Evolutionary conservation across 2,329 filamentous ascomycete genomes (phyloP), one percentile per base, ranked within the genome.

Genomic region (Juglanconis oblonga): DNA sequence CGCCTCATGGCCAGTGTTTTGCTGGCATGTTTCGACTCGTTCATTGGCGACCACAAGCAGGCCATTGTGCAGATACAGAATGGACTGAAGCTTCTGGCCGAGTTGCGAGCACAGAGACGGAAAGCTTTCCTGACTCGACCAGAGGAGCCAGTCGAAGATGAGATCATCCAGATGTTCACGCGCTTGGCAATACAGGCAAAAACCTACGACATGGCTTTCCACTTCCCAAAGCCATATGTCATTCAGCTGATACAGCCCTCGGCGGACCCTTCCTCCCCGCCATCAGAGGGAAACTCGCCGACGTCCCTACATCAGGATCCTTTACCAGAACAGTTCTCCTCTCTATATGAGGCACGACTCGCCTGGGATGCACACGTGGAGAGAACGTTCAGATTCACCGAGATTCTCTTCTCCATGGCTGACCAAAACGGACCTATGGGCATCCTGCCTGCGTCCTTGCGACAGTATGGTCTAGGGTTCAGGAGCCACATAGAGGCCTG

Each of bases 191-290:
- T 87, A 48, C 85, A 87, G 69, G 85, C 85, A 48, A 88, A 87
- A 67, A 87, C 84, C 0, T 88, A 88, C 68, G 85, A 87, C 66
- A 84, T 87, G 83, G 85, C 85, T 36, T 88, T 87, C 67, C 85
- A 88, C 68, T 87, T 87, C 61, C 85, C 85, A 1, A 77, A 84
- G 35, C 84, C 85, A 1, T 86, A 81, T 58, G 84, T 87, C 6
- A 83, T 87, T 62, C 78, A 78, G 5, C 74, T 84, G 9, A 78
- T 77, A 1, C 74, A 79, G 62, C 62, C 73, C 50, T 57, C 65
- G 35, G 64, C 67, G 60, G 68, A 74, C 64, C 64, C 77, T 6
- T 64, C 71, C 9, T 79, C 79, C 3, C 76, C 81, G 1, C 70
- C 73, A 3, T 78, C 80, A 1, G 77, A 81, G 7, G 72, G 67